Evolutionary conservation across 106 monocot genomes (phyloP).

Genomic region (Ottelia alismoides): DNA sequence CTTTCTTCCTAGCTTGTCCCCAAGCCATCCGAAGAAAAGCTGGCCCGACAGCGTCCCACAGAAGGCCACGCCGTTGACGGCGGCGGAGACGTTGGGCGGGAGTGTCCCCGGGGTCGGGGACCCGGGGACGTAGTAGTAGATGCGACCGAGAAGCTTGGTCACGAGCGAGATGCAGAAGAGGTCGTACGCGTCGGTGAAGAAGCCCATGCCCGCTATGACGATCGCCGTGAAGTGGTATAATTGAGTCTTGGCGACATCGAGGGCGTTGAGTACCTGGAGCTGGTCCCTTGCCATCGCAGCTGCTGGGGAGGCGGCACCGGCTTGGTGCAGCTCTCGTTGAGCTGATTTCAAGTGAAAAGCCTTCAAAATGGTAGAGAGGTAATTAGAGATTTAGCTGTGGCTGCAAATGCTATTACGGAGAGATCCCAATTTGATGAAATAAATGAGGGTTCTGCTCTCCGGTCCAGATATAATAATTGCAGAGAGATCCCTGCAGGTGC

Average conservation of each 20-base stretch:
- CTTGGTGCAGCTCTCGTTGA: no score
- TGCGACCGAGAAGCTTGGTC: constrained; percentile 75
- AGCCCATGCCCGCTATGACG: constrained; percentile 80
- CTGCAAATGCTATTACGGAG: no score
- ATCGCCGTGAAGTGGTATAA: constrained; percentile 78
- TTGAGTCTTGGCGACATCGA: constrained; percentile 61
- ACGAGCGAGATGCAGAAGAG: constrained; percentile 82
- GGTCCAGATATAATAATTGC: no score
- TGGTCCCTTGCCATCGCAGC: constrained; percentile 8
- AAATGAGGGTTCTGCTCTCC: no score
- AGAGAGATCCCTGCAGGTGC: no score
- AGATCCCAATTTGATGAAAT: no score
- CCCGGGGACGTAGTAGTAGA: constrained; percentile 28
- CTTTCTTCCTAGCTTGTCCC: constrained; percentile 18
- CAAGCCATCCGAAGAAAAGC: constrained; percentile 15
- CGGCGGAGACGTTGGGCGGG: constrained; percentile 7
- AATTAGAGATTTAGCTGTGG: no score
- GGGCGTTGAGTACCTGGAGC: constrained; percentile 17
- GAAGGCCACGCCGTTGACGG: constrained; percentile 14
- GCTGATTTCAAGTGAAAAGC: no score
- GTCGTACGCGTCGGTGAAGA: constrained; percentile 94
- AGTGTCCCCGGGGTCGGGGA: not conserved
- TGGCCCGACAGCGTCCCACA: constrained; percentile 10
- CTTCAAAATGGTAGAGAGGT: no score
- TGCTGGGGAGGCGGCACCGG: no score